These are phyloP conservation scores for Petunia axillaris DNA, from an alignment of 257 asterid genomes.

Conservation along the genomic window DNA sequence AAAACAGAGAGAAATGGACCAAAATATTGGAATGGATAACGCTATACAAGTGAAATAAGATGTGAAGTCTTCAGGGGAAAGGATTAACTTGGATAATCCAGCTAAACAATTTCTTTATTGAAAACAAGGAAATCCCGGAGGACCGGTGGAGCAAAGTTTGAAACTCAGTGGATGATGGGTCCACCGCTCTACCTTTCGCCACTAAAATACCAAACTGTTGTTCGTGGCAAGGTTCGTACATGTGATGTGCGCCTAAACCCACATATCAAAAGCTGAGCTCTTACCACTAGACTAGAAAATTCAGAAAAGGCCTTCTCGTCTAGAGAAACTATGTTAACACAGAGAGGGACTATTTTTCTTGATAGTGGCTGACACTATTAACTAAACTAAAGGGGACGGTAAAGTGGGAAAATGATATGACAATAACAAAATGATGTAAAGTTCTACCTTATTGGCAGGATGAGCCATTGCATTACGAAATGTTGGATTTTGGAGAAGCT, in stretches of 20 bases:
- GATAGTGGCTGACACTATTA: not conserved
- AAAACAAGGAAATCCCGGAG: no score
- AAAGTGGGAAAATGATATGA: not conserved
- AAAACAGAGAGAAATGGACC: conserved; percentile 16
- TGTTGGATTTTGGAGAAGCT: conserved; percentile 81
- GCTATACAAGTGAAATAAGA: conserved; percentile 9
- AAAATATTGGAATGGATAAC: not conserved
- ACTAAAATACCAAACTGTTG: no score
- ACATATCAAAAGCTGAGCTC: no score
- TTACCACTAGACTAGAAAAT: not conserved
- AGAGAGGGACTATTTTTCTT: not conserved
- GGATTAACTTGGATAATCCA: not conserved
- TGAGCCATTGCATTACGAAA: conserved; percentile 96
- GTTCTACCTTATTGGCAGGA: conserved; percentile 83
- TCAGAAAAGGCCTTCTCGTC: not conserved
- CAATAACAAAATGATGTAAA: not conserved
- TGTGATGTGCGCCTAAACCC: no score
- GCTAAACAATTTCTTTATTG: not conserved
- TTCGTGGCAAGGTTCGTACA: no score
- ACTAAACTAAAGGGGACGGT: not conserved
- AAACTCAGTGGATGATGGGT: no score
- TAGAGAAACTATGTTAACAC: not conserved
- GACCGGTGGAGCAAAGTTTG: no score
- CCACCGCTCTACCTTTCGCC: no score
- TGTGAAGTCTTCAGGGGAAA: not conserved